Percentiles rank a stretch among this genome's conserved stretches.
Conservation (phyloP, 768 basidiomycete species). For the Tulasnella sp. region DNA sequence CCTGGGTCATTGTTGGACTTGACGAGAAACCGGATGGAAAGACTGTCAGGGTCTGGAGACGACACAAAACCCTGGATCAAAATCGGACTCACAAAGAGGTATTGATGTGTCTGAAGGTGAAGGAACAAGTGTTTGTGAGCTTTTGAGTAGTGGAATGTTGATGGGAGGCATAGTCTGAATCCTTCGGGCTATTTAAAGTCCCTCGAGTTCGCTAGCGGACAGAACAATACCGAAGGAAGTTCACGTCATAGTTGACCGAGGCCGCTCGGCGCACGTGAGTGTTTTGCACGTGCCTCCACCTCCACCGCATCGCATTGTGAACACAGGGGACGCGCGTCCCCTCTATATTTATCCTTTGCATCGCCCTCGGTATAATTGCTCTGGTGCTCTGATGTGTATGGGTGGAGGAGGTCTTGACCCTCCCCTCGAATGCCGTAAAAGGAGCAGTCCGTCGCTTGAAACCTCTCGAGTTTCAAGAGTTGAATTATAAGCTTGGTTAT, state of each 20-base stretch:
- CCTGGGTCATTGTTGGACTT: background rate
- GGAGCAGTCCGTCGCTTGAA: background rate
- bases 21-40: background rate
- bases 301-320: background rate
- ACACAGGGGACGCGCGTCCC: background rate
- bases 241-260: background rate
- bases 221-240: background rate
- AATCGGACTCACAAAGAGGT: background rate
- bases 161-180: background rate
- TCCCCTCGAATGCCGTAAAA: background rate
- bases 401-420: background rate
- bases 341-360: background rate
- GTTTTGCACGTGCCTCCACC: background rate
- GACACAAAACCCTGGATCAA: background rate
- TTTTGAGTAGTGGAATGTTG: background rate
- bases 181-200: background rate
- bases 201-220: background rate
- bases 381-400: no score
- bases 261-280: background rate
- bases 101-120: background rate
- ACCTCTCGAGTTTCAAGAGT: background rate
- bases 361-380: background rate
- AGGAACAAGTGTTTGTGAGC: background rate
- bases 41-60: background rate
- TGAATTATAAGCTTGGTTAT: background rate